Conservation (phyloP, 1,139 yeast genomes). For the Scheffersomyces illinoinensis region DNA sequence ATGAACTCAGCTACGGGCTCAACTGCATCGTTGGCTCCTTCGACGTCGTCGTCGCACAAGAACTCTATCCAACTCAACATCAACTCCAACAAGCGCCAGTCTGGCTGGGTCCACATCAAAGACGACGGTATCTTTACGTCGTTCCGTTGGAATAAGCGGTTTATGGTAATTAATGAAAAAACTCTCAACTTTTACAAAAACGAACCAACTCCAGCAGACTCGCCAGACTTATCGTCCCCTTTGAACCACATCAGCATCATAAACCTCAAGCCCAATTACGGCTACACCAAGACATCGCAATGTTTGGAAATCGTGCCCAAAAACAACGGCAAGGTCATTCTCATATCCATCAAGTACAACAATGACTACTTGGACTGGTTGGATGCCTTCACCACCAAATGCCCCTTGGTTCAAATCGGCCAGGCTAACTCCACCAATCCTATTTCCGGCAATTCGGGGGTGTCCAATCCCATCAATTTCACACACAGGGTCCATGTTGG, state of each 20-base stretch:
- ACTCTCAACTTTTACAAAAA: constrained; percentile 73
- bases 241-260: constrained; percentile 40
- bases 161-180: constrained; percentile 72
- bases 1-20: not conserved
- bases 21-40: not conserved
- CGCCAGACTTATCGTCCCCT: constrained; percentile 45
- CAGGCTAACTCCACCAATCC: constrained; percentile 16
- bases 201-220: constrained; percentile 41
- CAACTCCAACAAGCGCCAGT: constrained; percentile 34
- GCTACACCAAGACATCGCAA: constrained; percentile 58
- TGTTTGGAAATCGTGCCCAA: constrained; percentile 75
- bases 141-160: constrained; percentile 91
- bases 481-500: constrained; percentile 67
- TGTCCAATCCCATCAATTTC: constrained; percentile 77
- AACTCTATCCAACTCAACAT: constrained; percentile 19
- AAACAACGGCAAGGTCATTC: constrained; percentile 60
- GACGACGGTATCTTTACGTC: constrained; percentile 84
- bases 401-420: constrained; percentile 60
- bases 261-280: constrained; percentile 40
- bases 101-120: constrained; percentile 89
- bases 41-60: constrained; percentile 3
- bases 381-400: constrained; percentile 83
- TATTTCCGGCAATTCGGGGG: constrained; percentile 56
- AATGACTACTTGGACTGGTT: constrained; percentile 88
- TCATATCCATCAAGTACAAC: constrained; percentile 75